Evolutionary conservation across 139 green algal genomes (phyloP), one percentile per base, ranked within the genome.

Genomic region (Chlamydomonas sphaeroides): DNA sequence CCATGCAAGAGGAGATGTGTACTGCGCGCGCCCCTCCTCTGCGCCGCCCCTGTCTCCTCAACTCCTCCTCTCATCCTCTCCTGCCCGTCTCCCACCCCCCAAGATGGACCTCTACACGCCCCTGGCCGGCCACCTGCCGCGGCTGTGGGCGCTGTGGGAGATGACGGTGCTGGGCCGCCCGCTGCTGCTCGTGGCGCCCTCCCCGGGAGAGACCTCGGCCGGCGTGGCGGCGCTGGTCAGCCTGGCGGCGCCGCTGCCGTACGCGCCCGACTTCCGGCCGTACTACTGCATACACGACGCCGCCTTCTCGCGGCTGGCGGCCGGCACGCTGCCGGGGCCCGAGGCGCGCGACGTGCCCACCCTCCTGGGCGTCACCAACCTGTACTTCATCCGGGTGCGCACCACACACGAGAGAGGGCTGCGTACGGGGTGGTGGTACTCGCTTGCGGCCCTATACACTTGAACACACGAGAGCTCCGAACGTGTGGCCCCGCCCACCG

Each of bases 211-310:
- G 56, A 90, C 87, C 84, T 93, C 84, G 15, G 76, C 80, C 11
- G 85, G 92, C 11, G 92, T 98, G 30, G 93, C 91, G 25, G 93
- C 95, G 14, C 87, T 98, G 62, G 51, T 97, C 17, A 83, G 83
- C 0, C 85, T 98, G 28, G 85, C 94, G 33, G 89, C 90, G 28
- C 95, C 95, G 21, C 88, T 98, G 61, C 95, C 95, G 18, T 98
- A 93, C 87, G 66, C 49, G 18, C 63, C 84, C 17, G 95, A 98
- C 84, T 96, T 96, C 79, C 80, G 96, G 61, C 96, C 96, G 0
- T 98, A 97, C 88, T 97, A 95, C 85, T 98, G 94, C 61, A 98
- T 98, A 45, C 96, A 98, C 67, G 96, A 98, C 88, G 51, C 90
- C 2, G 80, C 89, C 35, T 99, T 96, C 65, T 68, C 49, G 23